Percentiles rank a stretch among this genome's conserved stretches.
phyloP scores from a whole-genome alignment of 2,329 filamentous ascomycete genomes.

The Chaetothyriales sp. region DNA sequence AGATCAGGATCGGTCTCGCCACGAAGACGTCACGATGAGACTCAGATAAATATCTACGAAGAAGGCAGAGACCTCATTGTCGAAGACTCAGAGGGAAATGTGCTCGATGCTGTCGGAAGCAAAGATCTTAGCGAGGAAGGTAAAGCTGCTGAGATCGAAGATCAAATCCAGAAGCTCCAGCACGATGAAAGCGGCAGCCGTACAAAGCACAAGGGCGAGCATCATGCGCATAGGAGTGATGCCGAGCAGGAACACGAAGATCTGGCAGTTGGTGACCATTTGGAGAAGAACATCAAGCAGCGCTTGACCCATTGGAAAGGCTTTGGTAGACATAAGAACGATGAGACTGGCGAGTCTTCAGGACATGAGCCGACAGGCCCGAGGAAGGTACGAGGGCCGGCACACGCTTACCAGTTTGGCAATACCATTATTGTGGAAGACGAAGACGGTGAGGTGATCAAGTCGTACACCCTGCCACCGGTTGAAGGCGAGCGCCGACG shows the following conservation, averaged over 20 bases:
- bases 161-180: conserved; percentile 38
- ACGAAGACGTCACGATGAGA: conserved; percentile 1
- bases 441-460: conserved; percentile 52
- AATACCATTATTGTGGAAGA: conserved; percentile 59
- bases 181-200: conserved; percentile 33
- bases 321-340: conserved; percentile 27
- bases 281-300: conserved; percentile 29
- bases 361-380: conserved; percentile 20
- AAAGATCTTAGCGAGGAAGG: conserved; percentile 38
- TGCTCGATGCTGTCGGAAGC: conserved; percentile 50
- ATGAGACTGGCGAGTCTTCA: conserved; percentile 11
- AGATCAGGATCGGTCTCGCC: conserved; percentile 1
- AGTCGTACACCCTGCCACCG: conserved; percentile 48
- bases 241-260: conserved; percentile 28
- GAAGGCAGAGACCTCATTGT: conserved; percentile 67
- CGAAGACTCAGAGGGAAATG: conserved; percentile 77
- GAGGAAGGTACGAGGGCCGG: conserved; percentile 32
- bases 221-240: conserved; percentile 30
- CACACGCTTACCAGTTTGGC: conserved; percentile 52
- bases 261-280: conserved; percentile 22
- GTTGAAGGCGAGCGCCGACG: conserved; percentile 16
- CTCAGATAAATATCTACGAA: conserved; percentile 54
- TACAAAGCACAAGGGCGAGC: conserved; percentile 31
- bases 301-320: conserved; percentile 33
- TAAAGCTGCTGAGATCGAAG: conserved; percentile 41